Base-by-base conservation (phyloP, 2,329 filamentous ascomycete genomes). In the Zalaria sp. region DNA sequence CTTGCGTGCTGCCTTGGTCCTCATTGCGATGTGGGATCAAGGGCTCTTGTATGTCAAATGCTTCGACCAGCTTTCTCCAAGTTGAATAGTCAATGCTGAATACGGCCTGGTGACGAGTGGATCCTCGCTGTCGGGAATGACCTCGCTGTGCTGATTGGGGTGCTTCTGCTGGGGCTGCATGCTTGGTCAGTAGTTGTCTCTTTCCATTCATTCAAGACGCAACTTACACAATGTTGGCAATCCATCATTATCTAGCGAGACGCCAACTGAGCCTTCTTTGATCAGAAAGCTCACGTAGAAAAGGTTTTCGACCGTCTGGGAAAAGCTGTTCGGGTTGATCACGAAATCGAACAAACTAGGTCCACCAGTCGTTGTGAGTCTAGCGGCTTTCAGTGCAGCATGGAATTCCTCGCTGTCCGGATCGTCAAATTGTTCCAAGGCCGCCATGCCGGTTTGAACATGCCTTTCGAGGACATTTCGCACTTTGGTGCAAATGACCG, bases 271-370 rank as follows among this genome's bases (percentile, higher is more conserved):
- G 7, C 87, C 87, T 61, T 98, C 91, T 44, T 84, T 78, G 45
- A 96, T 86, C 46, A 98, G 65, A 56, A 98, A 98, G 57, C 85
- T 93, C 51, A 94, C 76, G 58, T 96, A 96, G 61, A 98, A 98
- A 53, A 98, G 69, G 53, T 98, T 98, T 58, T 98, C 91, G 5
- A 98, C 79, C 0, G 87, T 94, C 61, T 98, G 91, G 0, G 85
- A 85, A 53, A 96, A 98, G 1, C 86, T 93, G 34, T 67, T 67
- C 0, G 91, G 91, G 52, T 98, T 94, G 48, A 96, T 74, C 34
- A 87, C 84, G 51, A 95, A 96, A 40, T 82, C 78, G 58, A 95
- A 81, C 8, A 95, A 63, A 39, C 83, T 77, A 3, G 94, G 74
- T 10, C 84, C 83, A 1, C 79, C 79, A 2, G 78, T 77, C 11